Conservation (phyloP, 148 eudicot species). For the Bassia scoparia region DNA sequence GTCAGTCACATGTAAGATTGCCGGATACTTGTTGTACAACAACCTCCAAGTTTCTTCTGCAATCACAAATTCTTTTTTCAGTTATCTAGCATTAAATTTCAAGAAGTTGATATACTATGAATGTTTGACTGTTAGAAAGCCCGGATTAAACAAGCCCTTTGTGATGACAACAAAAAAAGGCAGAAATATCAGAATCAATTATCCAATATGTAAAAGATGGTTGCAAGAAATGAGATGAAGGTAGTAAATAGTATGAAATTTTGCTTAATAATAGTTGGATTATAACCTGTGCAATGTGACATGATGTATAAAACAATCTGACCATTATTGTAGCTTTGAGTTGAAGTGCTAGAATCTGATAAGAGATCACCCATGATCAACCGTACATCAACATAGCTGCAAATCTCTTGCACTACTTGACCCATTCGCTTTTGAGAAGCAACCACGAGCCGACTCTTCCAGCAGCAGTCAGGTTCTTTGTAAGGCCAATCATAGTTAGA, state of each 20-base stretch:
- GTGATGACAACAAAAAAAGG: too few species aligned
- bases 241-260: too few species aligned
- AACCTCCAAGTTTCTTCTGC: slow-evolving; percentile 2
- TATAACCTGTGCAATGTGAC: background rate
- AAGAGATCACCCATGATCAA: background rate
- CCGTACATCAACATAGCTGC: background rate
- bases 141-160: too few species aligned
- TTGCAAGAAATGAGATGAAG: too few species aligned
- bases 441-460: background rate
- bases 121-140: too few species aligned
- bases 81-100: too few species aligned
- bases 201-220: too few species aligned
- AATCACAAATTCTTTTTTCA: background rate
- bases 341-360: background rate
- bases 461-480: background rate
- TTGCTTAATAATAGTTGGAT: background rate
- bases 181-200: too few species aligned
- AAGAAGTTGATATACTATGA: too few species aligned
- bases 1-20: background rate
- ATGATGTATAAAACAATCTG: background rate
- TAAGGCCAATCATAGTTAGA: background rate
- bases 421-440: background rate
- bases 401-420: background rate
- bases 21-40: background rate
- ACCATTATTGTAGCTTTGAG: background rate